Evolutionary conservation across 2,329 filamentous ascomycete genomes (phyloP), one percentile per base, ranked within the genome.

Genomic region (Hypoxylon sp.): DNA sequence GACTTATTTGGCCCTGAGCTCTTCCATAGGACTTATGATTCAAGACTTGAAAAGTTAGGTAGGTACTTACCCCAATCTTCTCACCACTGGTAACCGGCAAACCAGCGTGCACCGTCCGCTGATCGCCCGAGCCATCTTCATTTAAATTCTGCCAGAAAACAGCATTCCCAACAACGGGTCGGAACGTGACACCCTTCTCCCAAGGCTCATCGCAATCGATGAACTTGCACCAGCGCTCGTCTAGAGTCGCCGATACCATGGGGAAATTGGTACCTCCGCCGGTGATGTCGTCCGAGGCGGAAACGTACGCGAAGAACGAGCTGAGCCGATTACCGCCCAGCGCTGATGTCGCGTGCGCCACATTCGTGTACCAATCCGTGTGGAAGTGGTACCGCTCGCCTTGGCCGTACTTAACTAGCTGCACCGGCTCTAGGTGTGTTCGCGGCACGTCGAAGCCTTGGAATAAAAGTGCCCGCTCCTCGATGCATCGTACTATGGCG

Each of bases 211-310:
- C 84, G 72, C 84, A 86, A 68, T 86, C 83, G 33, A 86, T 65
- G 58, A 82, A 82, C 8, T 66, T 67, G 67, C 84, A 85, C 84
- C 83, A 85, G 10, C 75, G 70, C 61, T 78, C 75, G 22, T 80
- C 75, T 5, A 58, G 65, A 0, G 81, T 83, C 5, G 80, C 78
- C 14, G 78, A 73, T 14, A 85, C 73, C 58, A 82, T 74, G 0
- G 84, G 83, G 67, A 86, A 86, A 70, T 85, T 85, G 5, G 84
- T 86, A 3, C 84, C 84, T 2, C 84, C 84, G 46, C 84, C 83
- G 0, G 78, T 81, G 17, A 82, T 78, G 42, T 81, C 81, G 53
- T 80, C 79, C 2, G 62, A 60, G 5, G 79, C 82, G 3, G 78
- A 76, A 17, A 85, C 80, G 66, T 85, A 85, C 3, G 79, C 84